phyloP scores from a whole-genome alignment of 2,329 filamentous ascomycete genomes.

The Aureobasidium namibiae region DNA sequence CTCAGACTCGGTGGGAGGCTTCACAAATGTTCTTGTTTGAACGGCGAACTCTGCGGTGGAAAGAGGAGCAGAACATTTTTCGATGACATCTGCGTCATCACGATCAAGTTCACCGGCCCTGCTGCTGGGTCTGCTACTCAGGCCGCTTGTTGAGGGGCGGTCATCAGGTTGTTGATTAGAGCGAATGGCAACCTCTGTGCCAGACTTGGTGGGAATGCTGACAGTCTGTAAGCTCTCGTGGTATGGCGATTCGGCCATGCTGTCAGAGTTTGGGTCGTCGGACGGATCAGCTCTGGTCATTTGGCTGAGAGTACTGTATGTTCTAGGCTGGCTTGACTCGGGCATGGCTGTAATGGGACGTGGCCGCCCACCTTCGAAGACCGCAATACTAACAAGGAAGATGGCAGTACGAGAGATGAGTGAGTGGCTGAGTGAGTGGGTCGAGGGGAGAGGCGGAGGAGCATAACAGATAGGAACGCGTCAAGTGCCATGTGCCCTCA shows the following conservation, averaged over 20 bases:
- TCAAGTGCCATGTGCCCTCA: background rate
- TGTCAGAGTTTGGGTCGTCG: background rate
- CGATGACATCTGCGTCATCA: background rate
- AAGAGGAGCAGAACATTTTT: background rate
- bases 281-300: background rate
- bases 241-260: background rate
- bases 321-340: background rate
- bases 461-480: background rate
- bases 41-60: background rate
- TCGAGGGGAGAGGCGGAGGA: background rate
- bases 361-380: background rate
- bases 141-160: background rate
- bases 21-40: background rate
- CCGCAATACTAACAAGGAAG: background rate
- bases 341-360: background rate
- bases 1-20: background rate
- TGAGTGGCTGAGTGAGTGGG: background rate
- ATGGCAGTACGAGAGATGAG: background rate
- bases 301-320: background rate
- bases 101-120: background rate
- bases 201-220: constrained; percentile 4
- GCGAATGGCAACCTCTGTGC: background rate
- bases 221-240: background rate
- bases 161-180: background rate
- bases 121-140: constrained; percentile 1